phyloP scores from a whole-genome alignment of 2,329 filamentous ascomycete genomes.

The Thielaviopsis ethacetica region DNA sequence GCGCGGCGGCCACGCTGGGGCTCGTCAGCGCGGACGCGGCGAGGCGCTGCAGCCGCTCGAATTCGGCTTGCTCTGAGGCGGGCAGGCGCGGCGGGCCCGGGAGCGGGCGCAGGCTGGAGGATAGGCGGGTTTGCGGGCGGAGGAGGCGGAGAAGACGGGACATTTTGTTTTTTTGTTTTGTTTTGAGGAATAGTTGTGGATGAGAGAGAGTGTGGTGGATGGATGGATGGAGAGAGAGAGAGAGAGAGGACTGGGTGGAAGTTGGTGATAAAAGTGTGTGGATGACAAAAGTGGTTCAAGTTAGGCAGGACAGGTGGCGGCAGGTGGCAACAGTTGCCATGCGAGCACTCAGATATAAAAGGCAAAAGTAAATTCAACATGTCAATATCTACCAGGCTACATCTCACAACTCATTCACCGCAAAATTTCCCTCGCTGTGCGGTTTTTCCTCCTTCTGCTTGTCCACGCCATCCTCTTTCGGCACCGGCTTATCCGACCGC shows the following conservation, averaged over 20 bases:
- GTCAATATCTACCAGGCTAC: neutral
- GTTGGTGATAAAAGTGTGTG: neutral
- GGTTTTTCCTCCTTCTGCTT: neutral
- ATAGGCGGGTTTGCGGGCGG: slow-evolving; percentile 16
- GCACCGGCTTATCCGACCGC: neutral
- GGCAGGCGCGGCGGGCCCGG: slow-evolving; percentile 77
- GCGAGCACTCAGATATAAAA: neutral
- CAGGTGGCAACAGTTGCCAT: neutral
- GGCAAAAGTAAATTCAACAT: neutral
- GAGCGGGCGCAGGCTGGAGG: slow-evolving; percentile 29
- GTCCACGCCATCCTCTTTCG: neutral
- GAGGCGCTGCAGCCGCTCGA: slow-evolving; percentile 65
- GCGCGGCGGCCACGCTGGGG: slow-evolving; percentile 15
- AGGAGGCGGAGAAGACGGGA: slow-evolving; percentile 12
- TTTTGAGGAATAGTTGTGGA: neutral
- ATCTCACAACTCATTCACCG: neutral
- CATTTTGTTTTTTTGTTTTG: neutral
- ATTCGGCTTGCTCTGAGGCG: slow-evolving; percentile 75
- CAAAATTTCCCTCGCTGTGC: neutral
- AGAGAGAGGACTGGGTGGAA: neutral
- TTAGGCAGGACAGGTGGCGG: neutral
- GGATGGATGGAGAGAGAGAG: neutral
- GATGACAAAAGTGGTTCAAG: neutral
- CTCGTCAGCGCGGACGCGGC: slow-evolving; percentile 31
- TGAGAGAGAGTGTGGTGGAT: neutral